These are phyloP conservation scores for Capsicum baccatum DNA, from an alignment of 257 asterid genomes.

Conservation along the genomic window DNA sequence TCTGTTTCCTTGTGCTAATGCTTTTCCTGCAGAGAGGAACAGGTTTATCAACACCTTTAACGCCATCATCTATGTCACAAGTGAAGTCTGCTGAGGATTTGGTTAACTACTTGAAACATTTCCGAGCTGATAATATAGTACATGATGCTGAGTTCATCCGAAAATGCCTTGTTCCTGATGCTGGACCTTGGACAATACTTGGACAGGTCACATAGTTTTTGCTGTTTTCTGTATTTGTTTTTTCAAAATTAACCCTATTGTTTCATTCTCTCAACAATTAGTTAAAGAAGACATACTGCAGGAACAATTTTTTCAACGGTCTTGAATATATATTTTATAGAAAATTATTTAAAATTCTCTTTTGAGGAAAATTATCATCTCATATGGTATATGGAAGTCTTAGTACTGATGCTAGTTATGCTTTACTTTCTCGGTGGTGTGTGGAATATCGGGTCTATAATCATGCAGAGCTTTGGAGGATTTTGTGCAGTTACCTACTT, in stretches of 20 bases:
- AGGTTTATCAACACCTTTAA: constrained; percentile 85
- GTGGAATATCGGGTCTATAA: neutral
- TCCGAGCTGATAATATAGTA: constrained; percentile 93
- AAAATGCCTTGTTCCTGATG: constrained; percentile 71
- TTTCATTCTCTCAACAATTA: neutral
- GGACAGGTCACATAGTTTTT: constrained; percentile 67
- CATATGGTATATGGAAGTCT: neutral
- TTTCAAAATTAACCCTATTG: neutral
- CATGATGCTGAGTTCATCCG: constrained; percentile 90
- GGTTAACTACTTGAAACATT: constrained; percentile 71
- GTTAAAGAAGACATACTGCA: neutral
- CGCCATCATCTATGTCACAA: constrained; percentile 86
- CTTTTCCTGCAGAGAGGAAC: constrained; percentile 87
- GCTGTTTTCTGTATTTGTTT: neutral
- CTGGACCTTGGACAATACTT: constrained; percentile 87
- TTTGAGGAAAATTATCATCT: neutral
- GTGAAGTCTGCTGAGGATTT: constrained; percentile 66
- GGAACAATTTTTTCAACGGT: neutral
- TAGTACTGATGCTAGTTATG: constrained; percentile 11
- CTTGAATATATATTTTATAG: constrained; percentile 2
- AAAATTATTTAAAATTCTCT: neutral
- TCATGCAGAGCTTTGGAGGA: constrained; percentile 95
- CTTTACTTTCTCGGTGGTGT: neutral
- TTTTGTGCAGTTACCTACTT: constrained; percentile 92
- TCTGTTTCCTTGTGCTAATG: constrained; percentile 38